A percentile compares a stretch with the other conserved stretches of the same genome.
phyloP scores from a whole-genome alignment of 2,329 filamentous ascomycete species.

The Ophiostoma pallidulum region DNA sequence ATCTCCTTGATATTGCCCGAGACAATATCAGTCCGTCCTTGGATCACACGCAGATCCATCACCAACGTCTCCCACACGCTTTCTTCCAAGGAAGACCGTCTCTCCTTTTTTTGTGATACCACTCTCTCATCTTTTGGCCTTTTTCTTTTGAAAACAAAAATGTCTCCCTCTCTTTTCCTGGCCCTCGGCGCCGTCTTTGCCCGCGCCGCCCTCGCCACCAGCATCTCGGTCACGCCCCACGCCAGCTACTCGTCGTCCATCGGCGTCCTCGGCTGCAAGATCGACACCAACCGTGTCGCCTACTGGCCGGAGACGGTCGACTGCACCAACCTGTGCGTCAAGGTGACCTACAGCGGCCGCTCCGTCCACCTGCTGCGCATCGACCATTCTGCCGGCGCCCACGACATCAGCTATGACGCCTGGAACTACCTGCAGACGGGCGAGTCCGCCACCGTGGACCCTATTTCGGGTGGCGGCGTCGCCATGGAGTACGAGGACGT shows the following conservation, averaged over 20 bases:
- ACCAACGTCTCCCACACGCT: not conserved
- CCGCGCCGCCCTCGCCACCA: constrained; percentile 17
- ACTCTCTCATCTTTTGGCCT: not conserved
- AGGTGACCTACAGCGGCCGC: constrained; percentile 39
- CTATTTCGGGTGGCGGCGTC: constrained; percentile 39
- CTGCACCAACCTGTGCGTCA: constrained; percentile 49
- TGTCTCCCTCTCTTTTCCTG: constrained; percentile 1
- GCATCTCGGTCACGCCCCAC: constrained; percentile 42
- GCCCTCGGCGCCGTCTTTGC: constrained; percentile 16
- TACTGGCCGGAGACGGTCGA: constrained; percentile 47
- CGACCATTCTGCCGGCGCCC: constrained; percentile 45
- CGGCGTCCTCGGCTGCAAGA: constrained; percentile 51
- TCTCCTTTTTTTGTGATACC: not conserved
- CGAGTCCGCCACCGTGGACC: constrained; percentile 35
- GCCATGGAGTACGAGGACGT: constrained; percentile 42
- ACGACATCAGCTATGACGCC: constrained; percentile 51
- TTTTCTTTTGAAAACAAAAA: not conserved
- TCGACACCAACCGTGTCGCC: constrained; percentile 50
- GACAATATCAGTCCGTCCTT: too few species aligned
- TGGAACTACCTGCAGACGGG: constrained; percentile 50
- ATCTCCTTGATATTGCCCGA: too few species aligned
- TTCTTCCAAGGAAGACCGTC: not conserved
- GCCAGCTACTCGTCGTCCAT: constrained; percentile 46
- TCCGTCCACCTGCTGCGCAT: constrained; percentile 48
- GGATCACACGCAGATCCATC: constrained; percentile 1